Percentiles rank a stretch among this genome's conserved stretches.
phyloP scores from a whole-genome alignment of 2,329 filamentous ascomycete genomes.

The Zymoseptoria crescenta region DNA sequence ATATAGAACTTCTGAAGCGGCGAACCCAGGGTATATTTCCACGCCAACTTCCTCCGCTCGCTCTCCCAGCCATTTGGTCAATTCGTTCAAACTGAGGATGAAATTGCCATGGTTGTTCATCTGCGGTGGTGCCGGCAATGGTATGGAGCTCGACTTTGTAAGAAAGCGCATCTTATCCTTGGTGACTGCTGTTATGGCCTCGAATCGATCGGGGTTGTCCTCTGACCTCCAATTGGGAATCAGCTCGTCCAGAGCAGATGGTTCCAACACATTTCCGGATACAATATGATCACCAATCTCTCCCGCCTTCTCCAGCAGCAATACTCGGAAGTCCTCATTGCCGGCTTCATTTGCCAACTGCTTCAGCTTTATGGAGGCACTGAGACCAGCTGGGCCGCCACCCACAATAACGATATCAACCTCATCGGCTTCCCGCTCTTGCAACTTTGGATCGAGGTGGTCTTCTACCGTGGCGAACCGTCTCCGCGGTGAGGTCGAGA shows the following conservation, averaged over 20 bases:
- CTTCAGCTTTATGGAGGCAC: constrained; percentile 88
- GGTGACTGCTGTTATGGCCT: constrained; percentile 75
- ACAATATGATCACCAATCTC: constrained; percentile 93
- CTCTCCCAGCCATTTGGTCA: constrained; percentile 92
- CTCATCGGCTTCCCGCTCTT: constrained; percentile 84
- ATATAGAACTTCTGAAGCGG: constrained; percentile 87
- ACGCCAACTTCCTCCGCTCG: constrained; percentile 94
- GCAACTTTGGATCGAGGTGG: constrained; percentile 38
- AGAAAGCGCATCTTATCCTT: constrained; percentile 89
- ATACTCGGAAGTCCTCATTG: constrained; percentile 89
- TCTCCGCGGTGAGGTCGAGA: constrained; percentile 24
- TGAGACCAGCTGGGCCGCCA: constrained; percentile 87
- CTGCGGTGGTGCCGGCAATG: constrained; percentile 82
- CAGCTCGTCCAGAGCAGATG: constrained; percentile 77
- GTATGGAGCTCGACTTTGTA: constrained; percentile 69
- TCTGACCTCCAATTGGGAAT: constrained; percentile 89
- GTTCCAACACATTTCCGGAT: constrained; percentile 91
- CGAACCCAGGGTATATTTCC: constrained; percentile 93
- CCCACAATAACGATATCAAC: constrained; percentile 97
- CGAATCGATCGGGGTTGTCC: constrained; percentile 79
- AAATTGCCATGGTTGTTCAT: constrained; percentile 99
- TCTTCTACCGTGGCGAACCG: constrained; percentile 32
- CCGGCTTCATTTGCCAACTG: constrained; percentile 90
- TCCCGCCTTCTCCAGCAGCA: constrained; percentile 89
- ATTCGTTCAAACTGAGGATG: constrained; percentile 90